Evolutionary conservation across 2,329 filamentous ascomycete genomes (phyloP), one percentile per base, ranked within the genome.

Genomic region (Botryotinia convoluta): DNA sequence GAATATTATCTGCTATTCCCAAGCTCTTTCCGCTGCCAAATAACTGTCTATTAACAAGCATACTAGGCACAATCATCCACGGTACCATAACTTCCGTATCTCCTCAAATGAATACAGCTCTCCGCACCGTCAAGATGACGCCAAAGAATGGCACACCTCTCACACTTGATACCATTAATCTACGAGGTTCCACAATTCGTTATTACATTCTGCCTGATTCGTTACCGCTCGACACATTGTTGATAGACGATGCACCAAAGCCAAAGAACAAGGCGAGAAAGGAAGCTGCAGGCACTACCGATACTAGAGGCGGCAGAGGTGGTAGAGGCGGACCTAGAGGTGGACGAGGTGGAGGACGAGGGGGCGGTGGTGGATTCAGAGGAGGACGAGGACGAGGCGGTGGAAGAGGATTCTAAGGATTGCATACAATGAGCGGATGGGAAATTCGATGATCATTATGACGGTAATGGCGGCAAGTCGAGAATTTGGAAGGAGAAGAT

Each of bases 241-340:
- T 99, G 75, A 94, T 99, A 79, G 96, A 99, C 83, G 96, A 99
- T 84, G 91, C 94, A 80, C 94, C 95, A 69, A 99, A 99, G 87
- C 95, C 96, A 75, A 98, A 98, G 92, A 99, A 99, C 86, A 99
- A 99, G 90, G 95, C 96, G 39, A 90, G 95, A 82, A 99, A 99
- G 88, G 96, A 98, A 85, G 88, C 89, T 62, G 87, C 87, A 62
- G 86, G 86, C 16, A 83, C 84, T 42, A 83, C 85, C 63, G 82
- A 84, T 32, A 57, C 51, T 57, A 57, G 51, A 29, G 51, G 51
- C 14, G 51, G 51, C 29, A 78, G 84, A 63, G 82, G 85, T 37
- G 81, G 85, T 54, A 80, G 86, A 61, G 82, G 86, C 42, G 82
- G 81, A 29, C 74, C 81, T 59, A 83, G 84, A 76, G 82, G 84